phyloP scores from a whole-genome alignment of 805 yeast genomes.

The Saccharomycopsis olivae region DNA sequence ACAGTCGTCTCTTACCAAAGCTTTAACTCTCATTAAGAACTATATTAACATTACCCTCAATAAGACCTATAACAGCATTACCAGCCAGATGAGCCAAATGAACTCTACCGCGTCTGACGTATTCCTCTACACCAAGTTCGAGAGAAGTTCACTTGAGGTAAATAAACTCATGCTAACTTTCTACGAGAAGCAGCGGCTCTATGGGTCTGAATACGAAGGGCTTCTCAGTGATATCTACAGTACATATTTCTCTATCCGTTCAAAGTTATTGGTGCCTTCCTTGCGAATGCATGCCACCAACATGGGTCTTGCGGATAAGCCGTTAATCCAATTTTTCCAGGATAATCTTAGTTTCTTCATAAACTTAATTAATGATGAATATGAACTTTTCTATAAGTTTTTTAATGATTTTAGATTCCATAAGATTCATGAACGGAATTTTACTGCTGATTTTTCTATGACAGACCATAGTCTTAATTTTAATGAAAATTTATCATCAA shows the following conservation, averaged over 20 bases:
- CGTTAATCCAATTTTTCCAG: conserved; percentile 52
- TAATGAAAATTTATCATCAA: background rate
- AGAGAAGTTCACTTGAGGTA: conserved; percentile 31
- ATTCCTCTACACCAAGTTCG: conserved; percentile 55
- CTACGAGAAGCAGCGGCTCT: conserved; percentile 23
- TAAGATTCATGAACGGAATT: background rate
- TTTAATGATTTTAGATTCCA: conserved; percentile 31
- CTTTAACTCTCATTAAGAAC: conserved; percentile 63
- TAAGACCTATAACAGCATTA: conserved; percentile 24
- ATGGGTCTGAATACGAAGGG: conserved; percentile 48
- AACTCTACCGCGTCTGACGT: conserved; percentile 45
- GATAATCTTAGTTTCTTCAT: conserved; percentile 49
- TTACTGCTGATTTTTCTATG: conserved; percentile 1
- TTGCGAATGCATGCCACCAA: conserved; percentile 28
- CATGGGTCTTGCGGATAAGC: conserved; percentile 19
- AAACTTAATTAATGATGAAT: conserved; percentile 52
- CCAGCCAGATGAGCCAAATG: conserved; percentile 20
- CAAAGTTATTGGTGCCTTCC: conserved; percentile 34
- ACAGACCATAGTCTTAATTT: conserved; percentile 7
- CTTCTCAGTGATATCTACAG: conserved; percentile 53
- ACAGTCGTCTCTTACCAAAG: conserved; percentile 74
- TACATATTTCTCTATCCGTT: conserved; percentile 52
- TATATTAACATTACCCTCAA: conserved; percentile 39
- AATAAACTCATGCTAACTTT: conserved; percentile 21
- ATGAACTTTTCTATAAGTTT: conserved; percentile 42